phyloP scores from a whole-genome alignment of 345 rosid species.

The Moricandia moricandioides region DNA sequence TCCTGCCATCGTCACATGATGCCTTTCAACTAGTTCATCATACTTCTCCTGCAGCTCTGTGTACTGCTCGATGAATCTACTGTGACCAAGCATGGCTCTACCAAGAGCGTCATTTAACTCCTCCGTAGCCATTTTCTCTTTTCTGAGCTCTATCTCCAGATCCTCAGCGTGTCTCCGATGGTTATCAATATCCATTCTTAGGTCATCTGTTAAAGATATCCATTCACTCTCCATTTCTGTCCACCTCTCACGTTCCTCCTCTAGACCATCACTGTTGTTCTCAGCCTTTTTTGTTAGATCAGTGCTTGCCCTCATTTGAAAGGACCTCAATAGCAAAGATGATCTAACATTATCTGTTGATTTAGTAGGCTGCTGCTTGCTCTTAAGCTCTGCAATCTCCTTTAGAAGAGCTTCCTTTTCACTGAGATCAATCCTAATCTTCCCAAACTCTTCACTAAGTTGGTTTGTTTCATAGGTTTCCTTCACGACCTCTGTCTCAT shows the following conservation, averaged over 20 bases:
- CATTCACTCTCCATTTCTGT: constrained; percentile 96
- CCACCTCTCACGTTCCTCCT: constrained; percentile 79
- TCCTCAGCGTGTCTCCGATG: constrained; percentile 68
- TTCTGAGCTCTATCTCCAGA: constrained; percentile 62
- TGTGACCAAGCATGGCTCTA: constrained; percentile 83
- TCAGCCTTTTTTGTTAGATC: constrained; percentile 34
- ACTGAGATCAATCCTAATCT: constrained; percentile 39
- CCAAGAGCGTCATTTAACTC: constrained; percentile 83
- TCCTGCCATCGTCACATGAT: constrained; percentile 74
- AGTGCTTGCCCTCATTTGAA: constrained; percentile 59
- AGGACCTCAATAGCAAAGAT: constrained; percentile 63
- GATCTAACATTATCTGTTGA: constrained; percentile 69
- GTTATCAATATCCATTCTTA: constrained; percentile 73
- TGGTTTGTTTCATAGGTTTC: constrained; percentile 50
- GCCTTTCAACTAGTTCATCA: constrained; percentile 64
- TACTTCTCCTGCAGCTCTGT: constrained; percentile 79
- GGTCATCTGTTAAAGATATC: constrained; percentile 90
- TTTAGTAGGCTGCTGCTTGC: constrained; percentile 59
- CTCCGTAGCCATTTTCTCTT: constrained; percentile 61
- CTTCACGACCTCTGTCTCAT: constrained; percentile 18
- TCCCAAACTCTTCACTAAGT: constrained; percentile 40
- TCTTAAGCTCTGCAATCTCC: constrained; percentile 67
- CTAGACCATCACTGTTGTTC: constrained; percentile 54
- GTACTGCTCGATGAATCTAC: constrained; percentile 91
- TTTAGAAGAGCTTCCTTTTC: constrained; percentile 78